Base-by-base conservation (phyloP, 2,329 filamentous ascomycete genomes). In the Keithomyces neogunnii region DNA sequence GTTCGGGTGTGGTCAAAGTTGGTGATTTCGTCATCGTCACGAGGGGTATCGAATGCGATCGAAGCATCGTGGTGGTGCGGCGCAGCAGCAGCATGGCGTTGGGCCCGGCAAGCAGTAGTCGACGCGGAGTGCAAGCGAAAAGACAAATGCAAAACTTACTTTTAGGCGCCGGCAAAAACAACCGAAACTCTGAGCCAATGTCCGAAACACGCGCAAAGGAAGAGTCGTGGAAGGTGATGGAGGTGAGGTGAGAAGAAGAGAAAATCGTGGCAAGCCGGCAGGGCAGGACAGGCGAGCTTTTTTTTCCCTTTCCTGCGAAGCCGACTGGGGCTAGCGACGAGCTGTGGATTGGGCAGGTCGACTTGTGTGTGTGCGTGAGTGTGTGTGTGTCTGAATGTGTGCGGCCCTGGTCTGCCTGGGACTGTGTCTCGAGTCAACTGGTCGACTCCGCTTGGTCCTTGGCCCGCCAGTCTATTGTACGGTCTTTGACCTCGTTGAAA, bases 161-260 rank as follows among this genome's bases (percentile, higher is more conserved):
- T 76, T 77, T 76, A 68, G 66, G 73, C 72, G 73, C 73, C 73
- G 70, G 69, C 66, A 73, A 73, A 69, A 73, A 71, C 69, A 69
- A 69, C 64, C 66, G 66, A 66, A 68, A 68, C 62, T 68, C 64
- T 69, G 62, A 68, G 66, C 64, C 66, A 69, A 69, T 61, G 66
- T 67, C 66, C 66, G 67, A 70, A 71, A 70, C 66, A 69, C 67
- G 69, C 68, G 68, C 64, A 71, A 72, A 68, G 69, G 72, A 74
- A 74, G 68, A 69, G 68, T 60, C 64, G 67, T 67, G 65, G 66
- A 65, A 65, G 62, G 64, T 65, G 63, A 61, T 66, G 55, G 61
- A 60, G 55, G 57, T 58, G 56, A 57, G 54, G 57, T 59, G 58
- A 58, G 47, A 29, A 19, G 47, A 53, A 56, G 58, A 60, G 59